Conservation (phyloP, 2,329 filamentous ascomycete genomes). For the Orbilia brochopaga region DNA sequence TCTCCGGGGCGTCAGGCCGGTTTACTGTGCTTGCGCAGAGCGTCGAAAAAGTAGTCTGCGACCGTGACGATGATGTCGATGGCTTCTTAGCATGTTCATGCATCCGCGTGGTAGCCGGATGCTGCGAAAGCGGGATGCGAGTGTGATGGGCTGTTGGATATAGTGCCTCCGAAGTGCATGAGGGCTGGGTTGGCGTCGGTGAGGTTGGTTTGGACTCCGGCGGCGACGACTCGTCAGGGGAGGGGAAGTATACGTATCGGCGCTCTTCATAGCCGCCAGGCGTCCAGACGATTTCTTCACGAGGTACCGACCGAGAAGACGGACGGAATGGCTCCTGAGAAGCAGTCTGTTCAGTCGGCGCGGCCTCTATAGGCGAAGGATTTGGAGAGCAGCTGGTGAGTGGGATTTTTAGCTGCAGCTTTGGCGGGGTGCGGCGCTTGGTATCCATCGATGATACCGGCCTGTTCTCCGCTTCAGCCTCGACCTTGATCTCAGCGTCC, state of each 20-base stretch:
- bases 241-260: conserved; percentile 26
- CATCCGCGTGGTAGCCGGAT: neutral
- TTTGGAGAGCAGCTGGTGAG: neutral
- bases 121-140: conserved; percentile 20
- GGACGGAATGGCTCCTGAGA: conserved; percentile 3
- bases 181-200: neutral
- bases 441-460: conserved; percentile 10
- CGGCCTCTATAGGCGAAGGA: neutral
- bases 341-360: neutral
- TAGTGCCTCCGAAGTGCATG: neutral
- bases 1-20: neutral
- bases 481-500: neutral
- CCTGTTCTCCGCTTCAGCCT: neutral
- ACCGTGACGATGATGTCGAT: conserved; percentile 34
- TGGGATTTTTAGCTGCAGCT: conserved; percentile 30
- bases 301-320: conserved; percentile 14
- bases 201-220: conserved; percentile 14
- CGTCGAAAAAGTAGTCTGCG: conserved; percentile 32
- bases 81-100: conserved; percentile 34
- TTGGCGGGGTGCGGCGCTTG: conserved; percentile 22
- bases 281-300: conserved; percentile 30
- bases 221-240: neutral
- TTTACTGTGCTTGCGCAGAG: neutral
- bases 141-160: conserved; percentile 12
- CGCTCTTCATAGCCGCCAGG: conserved; percentile 31